Conservation (phyloP, 2,329 filamentous ascomycete genomes). For the Bipolaris sorokiniana region DNA sequence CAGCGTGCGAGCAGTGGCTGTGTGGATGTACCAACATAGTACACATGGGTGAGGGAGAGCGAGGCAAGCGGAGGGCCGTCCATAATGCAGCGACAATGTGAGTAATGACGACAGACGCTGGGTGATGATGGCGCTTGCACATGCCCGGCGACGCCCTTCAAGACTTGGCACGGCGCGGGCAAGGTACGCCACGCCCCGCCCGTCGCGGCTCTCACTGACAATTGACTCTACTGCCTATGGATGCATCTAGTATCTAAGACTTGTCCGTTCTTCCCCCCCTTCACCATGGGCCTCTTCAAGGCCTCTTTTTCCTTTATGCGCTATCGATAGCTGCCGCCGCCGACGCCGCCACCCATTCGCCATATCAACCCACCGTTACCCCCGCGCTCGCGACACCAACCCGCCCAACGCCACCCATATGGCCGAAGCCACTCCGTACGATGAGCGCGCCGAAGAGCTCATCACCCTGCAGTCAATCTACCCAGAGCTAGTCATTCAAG, state of each 20-base stretch:
- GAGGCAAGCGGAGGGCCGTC: slow-evolving; percentile 73
- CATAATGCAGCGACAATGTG: slow-evolving; percentile 42
- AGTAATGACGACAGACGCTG: not conserved
- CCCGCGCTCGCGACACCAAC: not conserved
- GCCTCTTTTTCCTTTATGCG: slow-evolving; percentile 18
- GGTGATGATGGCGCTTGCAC: slow-evolving; percentile 7
- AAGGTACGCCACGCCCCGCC: not conserved
- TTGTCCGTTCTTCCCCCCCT: slow-evolving; percentile 6
- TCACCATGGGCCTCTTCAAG: slow-evolving; percentile 24
- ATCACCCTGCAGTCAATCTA: slow-evolving; percentile 66
- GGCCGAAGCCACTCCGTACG: slow-evolving; percentile 46
- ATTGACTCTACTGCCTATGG: too few species aligned
- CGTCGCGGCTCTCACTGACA: too few species aligned
- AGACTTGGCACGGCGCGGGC: slow-evolving; percentile 12
- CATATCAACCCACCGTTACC: slow-evolving; percentile 20
- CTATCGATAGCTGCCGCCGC: slow-evolving; percentile 17
- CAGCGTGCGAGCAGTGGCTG: slow-evolving; percentile 9
- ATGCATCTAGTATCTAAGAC: too few species aligned
- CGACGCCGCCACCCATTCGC: slow-evolving; percentile 24
- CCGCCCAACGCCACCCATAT: slow-evolving; percentile 24
- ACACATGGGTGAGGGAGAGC: slow-evolving; percentile 91
- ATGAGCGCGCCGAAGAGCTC: slow-evolving; percentile 66
- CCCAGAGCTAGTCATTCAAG: slow-evolving; percentile 62
- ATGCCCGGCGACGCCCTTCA: slow-evolving; percentile 5
- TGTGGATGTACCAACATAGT: slow-evolving; percentile 72